Evolutionary conservation across 2,329 filamentous ascomycete genomes (phyloP), one percentile per base, ranked within the genome.

Genomic region (Neonectria ditissima): DNA sequence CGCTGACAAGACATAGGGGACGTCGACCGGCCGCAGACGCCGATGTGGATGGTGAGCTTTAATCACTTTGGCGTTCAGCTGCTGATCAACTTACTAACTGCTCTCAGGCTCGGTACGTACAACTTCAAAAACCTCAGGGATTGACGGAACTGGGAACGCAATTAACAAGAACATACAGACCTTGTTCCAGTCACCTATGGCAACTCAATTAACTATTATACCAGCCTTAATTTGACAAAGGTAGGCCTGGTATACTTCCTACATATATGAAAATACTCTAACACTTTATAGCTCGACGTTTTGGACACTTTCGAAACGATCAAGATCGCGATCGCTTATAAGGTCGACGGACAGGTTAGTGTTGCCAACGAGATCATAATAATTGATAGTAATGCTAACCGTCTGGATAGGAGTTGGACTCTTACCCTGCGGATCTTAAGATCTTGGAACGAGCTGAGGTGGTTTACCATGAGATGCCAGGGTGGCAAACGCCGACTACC

Each of bases 321-420:
- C 32, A 65, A 68, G 28, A 37, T 65, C 14, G 51, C 52, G 24
- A 43, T 65, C 26, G 62, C 62, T 26, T 55, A 55, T 14, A 55
- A 55, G 22, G 9, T 51, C 16, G 47, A 51, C 47, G 37, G 60
- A 9, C 28, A 61, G 28, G 22, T 43, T 50, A 32, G n/a, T n/a
- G n/a, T n/a, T 55, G 52, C 16, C 43, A 51, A 62, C n/a, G 43
- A 58, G 55, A 54, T 61, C 54, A 56, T 68, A 28, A 58, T 65
- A 53, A 39, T 65, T 68, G 59, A 54, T 61, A 13, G 53, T 56
- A 41, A 82, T 56, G 75, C 79, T 43, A 56, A 70, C 44, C 30
- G 73, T 53, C 64, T 51, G 65, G 44, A 62, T 10, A 73, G 68
- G 74, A 74, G 61, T 54, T 75, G 5, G 65, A 68, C 18, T 87